Conservation (phyloP, 208 protist species). For the Trypanosomatidae sp. region DNA sequence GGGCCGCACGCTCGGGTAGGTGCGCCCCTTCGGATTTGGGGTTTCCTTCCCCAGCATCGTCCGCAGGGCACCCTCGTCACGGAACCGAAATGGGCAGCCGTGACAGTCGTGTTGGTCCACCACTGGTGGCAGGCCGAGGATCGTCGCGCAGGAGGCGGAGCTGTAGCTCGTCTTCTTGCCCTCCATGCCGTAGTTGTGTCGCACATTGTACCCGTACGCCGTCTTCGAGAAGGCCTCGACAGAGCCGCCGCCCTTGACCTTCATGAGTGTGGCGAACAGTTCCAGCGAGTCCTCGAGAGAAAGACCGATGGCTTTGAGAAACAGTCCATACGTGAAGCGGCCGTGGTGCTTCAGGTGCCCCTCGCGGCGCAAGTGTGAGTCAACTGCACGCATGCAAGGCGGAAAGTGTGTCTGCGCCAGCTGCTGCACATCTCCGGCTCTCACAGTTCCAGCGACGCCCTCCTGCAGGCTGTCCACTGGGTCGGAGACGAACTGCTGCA, state of each 20-base stretch:
- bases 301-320: conserved; percentile 91
- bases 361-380: conserved; percentile 76
- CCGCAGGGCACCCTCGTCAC: conserved; percentile 70
- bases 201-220: conserved; percentile 90
- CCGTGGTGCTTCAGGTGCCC: conserved; percentile 92
- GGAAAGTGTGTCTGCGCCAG: conserved; percentile 89
- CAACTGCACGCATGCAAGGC: conserved; percentile 90
- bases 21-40: conserved; percentile 49
- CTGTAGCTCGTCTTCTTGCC: conserved; percentile 92
- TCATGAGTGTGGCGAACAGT: conserved; percentile 89
- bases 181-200: conserved; percentile 92
- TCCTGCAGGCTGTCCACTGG: conserved; percentile 57
- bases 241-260: conserved; percentile 69
- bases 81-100: conserved; percentile 90
- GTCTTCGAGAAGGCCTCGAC: conserved; percentile 81
- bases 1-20: conserved; percentile 43
- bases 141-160: conserved; percentile 74
- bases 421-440: conserved; percentile 69
- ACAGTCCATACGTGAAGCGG: conserved; percentile 88
- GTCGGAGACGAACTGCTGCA: conserved; percentile 81
- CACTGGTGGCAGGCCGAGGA: conserved; percentile 80
- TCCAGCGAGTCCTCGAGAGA: conserved; percentile 80
- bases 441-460: conserved; percentile 51
- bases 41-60: conserved; percentile 50
- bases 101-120: conserved; percentile 87